phyloP scores from a whole-genome alignment of 129 eudicot species.

The Apium graveolens region DNA sequence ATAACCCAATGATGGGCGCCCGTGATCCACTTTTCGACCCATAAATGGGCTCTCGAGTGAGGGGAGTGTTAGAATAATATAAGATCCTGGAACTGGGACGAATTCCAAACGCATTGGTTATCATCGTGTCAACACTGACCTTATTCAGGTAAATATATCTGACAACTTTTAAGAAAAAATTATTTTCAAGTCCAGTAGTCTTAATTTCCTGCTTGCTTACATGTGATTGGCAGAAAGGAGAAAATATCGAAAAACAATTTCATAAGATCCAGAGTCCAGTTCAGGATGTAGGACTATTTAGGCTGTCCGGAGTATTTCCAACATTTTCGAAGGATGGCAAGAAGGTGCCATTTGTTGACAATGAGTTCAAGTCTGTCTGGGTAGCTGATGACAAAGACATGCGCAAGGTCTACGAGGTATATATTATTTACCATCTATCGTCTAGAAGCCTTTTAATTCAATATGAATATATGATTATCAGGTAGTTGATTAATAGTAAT shows the following conservation, averaged over 20 bases:
- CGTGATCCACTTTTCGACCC: too few species aligned
- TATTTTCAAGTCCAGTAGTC: neutral
- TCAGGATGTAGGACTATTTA: conserved; percentile 8
- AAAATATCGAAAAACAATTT: neutral
- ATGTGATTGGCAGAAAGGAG: neutral
- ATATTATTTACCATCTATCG: neutral
- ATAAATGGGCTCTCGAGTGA: too few species aligned
- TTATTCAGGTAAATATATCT: neutral
- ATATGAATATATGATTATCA: neutral
- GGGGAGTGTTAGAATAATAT: too few species aligned
- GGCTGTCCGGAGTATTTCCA: conserved; percentile 1
- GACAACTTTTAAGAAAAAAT: too few species aligned
- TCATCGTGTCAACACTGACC: conserved; percentile 6
- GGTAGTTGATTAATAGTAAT: neutral
- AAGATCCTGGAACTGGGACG: too few species aligned
- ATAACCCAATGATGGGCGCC: too few species aligned
- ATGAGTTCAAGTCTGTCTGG: conserved; percentile 7
- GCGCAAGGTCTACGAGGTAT: neutral
- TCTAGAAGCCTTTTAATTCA: neutral
- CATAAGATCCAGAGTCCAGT: neutral
- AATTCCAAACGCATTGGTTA: neutral
- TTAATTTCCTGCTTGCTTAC: neutral
- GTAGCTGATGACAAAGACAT: neutral
- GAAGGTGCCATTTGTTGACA: conserved; percentile 4
- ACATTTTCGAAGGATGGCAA: neutral